Evolutionary conservation across 108 stramenopile genomes (phyloP).

Genomic region (Cylindrotheca closterium): DNA sequence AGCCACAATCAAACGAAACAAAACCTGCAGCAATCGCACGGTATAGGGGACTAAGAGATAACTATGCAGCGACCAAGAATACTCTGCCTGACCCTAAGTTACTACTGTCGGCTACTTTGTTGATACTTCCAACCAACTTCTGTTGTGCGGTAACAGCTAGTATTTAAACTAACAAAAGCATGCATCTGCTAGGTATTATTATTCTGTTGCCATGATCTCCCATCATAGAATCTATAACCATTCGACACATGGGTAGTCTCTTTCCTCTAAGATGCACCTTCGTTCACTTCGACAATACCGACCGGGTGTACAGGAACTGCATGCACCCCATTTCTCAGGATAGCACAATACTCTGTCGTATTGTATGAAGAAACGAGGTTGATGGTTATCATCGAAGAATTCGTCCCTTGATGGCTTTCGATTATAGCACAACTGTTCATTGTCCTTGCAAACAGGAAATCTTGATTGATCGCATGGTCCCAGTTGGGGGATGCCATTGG

Average conservation of each 20-base stretch:
- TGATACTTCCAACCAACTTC: too few relatives aligned
- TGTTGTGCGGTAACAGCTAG: too few relatives aligned
- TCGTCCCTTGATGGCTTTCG: slow-evolving; percentile 49
- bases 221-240: too few relatives aligned
- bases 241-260: slow-evolving; percentile 37
- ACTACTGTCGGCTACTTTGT: too few relatives aligned
- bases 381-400: slow-evolving; percentile 41
- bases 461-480: slow-evolving; percentile 37
- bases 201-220: too few relatives aligned
- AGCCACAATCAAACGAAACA: too few relatives aligned
- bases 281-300: slow-evolving; percentile 48
- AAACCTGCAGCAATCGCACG: too few relatives aligned
- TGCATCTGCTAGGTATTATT: too few relatives aligned
- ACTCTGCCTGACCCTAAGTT: too few relatives aligned
- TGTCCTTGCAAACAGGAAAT: slow-evolving; percentile 41
- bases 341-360: slow-evolving; percentile 52
- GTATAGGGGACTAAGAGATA: too few relatives aligned
- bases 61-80: too few relatives aligned
- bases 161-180: too few relatives aligned
- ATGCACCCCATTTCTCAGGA: slow-evolving; percentile 44
- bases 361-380: slow-evolving; percentile 46
- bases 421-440: slow-evolving; percentile 48
- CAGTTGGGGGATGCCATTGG: slow-evolving; percentile 17
- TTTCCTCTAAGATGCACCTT: slow-evolving; percentile 60
- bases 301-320: slow-evolving; percentile 52